phyloP scores from a whole-genome alignment of 306 rosid genomes.

The Begonia peltatifolia region DNA sequence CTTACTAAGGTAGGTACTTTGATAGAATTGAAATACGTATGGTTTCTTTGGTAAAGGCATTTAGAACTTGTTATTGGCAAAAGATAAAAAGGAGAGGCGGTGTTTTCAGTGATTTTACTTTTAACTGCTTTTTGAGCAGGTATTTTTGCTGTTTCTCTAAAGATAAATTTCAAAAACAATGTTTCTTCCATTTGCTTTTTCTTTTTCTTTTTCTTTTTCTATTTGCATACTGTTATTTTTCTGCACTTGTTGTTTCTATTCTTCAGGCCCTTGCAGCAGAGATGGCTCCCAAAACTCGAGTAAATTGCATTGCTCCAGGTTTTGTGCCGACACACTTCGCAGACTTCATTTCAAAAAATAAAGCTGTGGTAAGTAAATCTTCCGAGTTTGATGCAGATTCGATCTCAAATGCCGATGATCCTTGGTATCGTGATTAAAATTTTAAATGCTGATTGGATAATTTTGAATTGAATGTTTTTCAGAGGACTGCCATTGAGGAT shows the following conservation, averaged over 20 bases:
- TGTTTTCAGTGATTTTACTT: no score
- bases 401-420: no score
- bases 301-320: slow-evolving; percentile 94
- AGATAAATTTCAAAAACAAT: not conserved
- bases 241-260: slow-evolving; percentile 1
- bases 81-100: no score
- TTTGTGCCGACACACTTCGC: slow-evolving; percentile 90
- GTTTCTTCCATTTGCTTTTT: slow-evolving; percentile 8
- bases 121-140: no score
- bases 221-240: not conserved
- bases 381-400: no score
- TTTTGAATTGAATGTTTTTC: slow-evolving; percentile 7
- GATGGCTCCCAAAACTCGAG: slow-evolving; percentile 77
- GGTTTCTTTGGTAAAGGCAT: no score
- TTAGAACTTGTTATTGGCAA: no score
- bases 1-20: slow-evolving; percentile 56
- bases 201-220: slow-evolving; percentile 11
- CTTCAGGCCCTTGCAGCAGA: slow-evolving; percentile 78
- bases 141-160: not conserved
- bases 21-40: not conserved
- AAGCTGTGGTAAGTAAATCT: slow-evolving; percentile 30
- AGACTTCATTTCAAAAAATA: slow-evolving; percentile 30
- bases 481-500: slow-evolving; percentile 51
- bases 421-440: no score
- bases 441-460: no score